phyloP scores from a whole-genome alignment of 73 alveolate species.

The Symbiodinium natans region DNA sequence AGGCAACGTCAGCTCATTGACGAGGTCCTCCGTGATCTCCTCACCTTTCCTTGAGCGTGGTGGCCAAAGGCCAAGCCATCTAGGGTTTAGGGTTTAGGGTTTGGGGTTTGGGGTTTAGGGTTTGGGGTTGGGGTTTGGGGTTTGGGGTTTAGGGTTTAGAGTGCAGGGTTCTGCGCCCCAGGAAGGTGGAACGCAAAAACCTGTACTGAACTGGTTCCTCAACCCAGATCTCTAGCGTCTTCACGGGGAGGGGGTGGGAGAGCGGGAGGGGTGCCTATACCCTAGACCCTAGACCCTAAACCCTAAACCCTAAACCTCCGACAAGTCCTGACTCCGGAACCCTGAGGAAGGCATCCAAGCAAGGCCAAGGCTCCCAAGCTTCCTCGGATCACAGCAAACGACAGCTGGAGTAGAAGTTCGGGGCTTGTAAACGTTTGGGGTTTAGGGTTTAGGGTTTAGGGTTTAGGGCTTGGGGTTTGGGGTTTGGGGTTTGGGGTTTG shows the following conservation, averaged over 20 bases:
- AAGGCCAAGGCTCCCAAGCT: too few species aligned
- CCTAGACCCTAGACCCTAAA: not conserved
- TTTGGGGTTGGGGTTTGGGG: not conserved
- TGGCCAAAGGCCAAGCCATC: too few species aligned
- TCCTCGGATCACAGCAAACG: too few species aligned
- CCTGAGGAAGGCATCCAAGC: too few species aligned
- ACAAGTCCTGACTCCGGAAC: too few species aligned
- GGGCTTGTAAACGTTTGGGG: not conserved
- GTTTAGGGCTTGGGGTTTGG: not conserved
- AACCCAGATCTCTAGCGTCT: not conserved
- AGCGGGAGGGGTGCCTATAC: too few species aligned
- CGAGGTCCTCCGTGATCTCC: constrained; percentile 53
- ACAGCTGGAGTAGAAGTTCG: too few species aligned
- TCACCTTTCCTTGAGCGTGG: constrained; percentile 19
- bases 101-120: not conserved
- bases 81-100: not conserved
- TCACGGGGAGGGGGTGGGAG: too few species aligned
- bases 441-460: not conserved
- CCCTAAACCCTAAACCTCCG: not conserved
- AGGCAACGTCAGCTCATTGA: constrained; percentile 69
- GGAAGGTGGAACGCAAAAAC: too few species aligned
- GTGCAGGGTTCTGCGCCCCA: too few species aligned
- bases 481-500: not conserved
- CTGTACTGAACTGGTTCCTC: too few species aligned
- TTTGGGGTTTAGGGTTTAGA: too few species aligned